Conservation (phyloP, 1,139 yeast genomes). For the Blastobotrys buckinghamii region DNA sequence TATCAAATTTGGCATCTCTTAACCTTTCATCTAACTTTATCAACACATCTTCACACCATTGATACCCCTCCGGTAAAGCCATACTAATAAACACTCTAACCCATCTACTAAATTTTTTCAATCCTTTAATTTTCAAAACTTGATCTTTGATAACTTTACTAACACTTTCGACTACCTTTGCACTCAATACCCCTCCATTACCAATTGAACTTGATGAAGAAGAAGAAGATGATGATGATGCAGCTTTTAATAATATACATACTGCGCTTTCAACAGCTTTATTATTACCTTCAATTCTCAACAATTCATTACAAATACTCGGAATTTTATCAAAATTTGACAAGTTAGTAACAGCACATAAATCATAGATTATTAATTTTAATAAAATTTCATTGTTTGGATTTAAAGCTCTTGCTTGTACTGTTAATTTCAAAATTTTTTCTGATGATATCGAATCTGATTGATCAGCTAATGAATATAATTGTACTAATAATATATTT, state of each 20-base stretch:
- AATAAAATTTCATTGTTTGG: neutral
- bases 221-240: no score
- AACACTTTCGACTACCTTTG: no score
- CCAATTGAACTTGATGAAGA: no score
- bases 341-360: neutral
- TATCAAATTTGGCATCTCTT: no score
- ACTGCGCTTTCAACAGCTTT: neutral
- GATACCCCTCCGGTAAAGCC: neutral
- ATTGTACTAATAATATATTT: neutral
- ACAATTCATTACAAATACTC: constrained; percentile 1
- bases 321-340: neutral
- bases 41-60: neutral
- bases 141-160: neutral
- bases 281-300: neutral
- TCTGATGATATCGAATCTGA: neutral
- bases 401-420: neutral
- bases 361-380: constrained; percentile 2
- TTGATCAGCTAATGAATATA: neutral
- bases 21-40: neutral
- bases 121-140: neutral
- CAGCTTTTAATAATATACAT: constrained; percentile 1
- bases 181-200: no score
- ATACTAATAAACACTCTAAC: constrained; percentile 1
- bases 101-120: neutral
- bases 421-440: neutral